Evolutionary conservation across 345 rosid genomes (phyloP).

Genomic region (Eucalyptus polyanthemos): DNA sequence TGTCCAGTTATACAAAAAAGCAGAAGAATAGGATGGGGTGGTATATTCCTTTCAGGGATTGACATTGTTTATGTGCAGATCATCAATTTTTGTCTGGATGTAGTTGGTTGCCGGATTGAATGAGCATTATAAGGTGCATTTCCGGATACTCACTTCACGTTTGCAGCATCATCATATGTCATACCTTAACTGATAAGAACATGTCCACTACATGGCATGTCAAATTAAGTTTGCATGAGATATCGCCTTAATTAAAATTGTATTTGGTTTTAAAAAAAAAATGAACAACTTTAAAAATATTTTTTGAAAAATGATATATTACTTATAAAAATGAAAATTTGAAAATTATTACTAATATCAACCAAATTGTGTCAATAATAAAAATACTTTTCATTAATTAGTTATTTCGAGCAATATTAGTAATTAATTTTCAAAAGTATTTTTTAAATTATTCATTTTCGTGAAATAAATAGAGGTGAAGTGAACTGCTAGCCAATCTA

Average conservation of each 20-base stretch:
- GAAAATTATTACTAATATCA: not conserved
- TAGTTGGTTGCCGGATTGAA: not conserved
- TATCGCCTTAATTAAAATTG: not conserved
- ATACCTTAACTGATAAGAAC: not conserved
- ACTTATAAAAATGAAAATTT: too few species aligned
- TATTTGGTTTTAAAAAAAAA: too few species aligned
- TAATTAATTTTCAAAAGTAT: not conserved
- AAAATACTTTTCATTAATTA: not conserved
- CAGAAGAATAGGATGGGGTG: not conserved
- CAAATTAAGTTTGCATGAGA: not conserved
- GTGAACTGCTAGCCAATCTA: not conserved
- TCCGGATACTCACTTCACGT: not conserved
- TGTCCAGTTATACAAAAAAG: not conserved
- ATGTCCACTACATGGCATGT: not conserved
- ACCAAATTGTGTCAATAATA: not conserved
- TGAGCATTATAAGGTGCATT: not conserved
- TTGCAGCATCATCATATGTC: not conserved
- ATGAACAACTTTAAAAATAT: too few species aligned
- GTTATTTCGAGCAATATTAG: not conserved
- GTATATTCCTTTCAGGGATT: not conserved
- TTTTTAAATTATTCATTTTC: not conserved
- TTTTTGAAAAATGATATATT: too few species aligned
- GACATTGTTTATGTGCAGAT: not conserved
- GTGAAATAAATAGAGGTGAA: not conserved
- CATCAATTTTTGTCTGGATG: not conserved